A percentile compares a stretch with the other conserved stretches of the same genome.
Evolutionary conservation across 371 early-diverging fungal genomes (phyloP).

Genomic region (Actinomortierella wolfii): DNA sequence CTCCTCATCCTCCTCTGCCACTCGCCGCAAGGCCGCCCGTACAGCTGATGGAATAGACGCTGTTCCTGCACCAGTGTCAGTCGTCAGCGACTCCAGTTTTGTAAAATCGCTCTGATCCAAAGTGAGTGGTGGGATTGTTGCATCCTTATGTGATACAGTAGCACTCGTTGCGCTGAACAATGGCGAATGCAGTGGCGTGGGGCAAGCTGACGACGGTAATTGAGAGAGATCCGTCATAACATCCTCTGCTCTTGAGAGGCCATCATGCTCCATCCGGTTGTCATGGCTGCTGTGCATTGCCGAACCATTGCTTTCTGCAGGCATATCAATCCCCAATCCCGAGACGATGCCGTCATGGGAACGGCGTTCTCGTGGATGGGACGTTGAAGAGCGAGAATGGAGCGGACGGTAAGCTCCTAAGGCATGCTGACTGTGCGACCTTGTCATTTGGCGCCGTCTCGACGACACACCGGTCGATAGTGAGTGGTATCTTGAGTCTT

Average conservation of each 20-base stretch:
- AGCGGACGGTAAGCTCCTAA: not conserved
- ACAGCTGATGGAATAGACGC: too few relatives aligned
- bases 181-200: slow-evolving; percentile 40
- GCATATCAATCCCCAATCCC: not conserved
- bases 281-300: not conserved
- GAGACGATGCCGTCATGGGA: not conserved
- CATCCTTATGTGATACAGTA: not conserved
- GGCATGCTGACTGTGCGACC: too few relatives aligned
- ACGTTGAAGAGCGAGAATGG: not conserved
- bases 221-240: slow-evolving; percentile 40
- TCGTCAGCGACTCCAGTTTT: too few relatives aligned
- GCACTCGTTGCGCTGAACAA: slow-evolving; percentile 40
- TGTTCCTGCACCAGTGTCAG: too few relatives aligned
- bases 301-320: not conserved
- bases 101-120: too few relatives aligned
- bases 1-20: too few relatives aligned
- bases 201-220: slow-evolving; percentile 42
- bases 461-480: too few relatives aligned
- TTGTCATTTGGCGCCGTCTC: too few relatives aligned
- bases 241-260: slow-evolving; percentile 13
- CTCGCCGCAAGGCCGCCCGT: too few relatives aligned
- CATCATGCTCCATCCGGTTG: not conserved
- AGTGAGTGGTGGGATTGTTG: too few relatives aligned
- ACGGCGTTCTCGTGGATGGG: not conserved
- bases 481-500: too few relatives aligned